Evolutionary conservation across 371 early-diverging fungal genomes (phyloP).

Genomic region (Catenaria anguillulae): DNA sequence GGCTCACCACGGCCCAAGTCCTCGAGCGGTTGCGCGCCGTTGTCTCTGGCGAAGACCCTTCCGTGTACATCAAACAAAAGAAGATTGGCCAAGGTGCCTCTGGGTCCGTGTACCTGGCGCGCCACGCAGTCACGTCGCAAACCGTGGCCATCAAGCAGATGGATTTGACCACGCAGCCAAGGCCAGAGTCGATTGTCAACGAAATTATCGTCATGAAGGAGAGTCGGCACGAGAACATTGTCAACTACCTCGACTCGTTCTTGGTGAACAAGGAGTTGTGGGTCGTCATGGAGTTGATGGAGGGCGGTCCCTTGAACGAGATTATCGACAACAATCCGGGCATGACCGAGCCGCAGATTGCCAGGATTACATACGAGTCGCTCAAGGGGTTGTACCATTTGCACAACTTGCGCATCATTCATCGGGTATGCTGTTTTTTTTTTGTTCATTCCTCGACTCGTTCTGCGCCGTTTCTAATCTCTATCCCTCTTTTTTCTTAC

Average conservation of each 20-base stretch:
- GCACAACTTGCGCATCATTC: constrained; percentile 81
- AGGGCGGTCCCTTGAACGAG: constrained; percentile 92
- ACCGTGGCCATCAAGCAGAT: constrained; percentile 95
- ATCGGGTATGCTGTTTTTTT: too few relatives aligned
- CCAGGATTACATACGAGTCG: constrained; percentile 76
- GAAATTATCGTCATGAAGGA: constrained; percentile 93
- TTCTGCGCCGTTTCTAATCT: too few relatives aligned
- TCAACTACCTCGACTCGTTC: constrained; percentile 83
- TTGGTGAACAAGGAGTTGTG: constrained; percentile 57
- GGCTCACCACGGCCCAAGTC: constrained; percentile 71
- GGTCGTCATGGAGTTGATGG: constrained; percentile 99
- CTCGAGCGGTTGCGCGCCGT: constrained; percentile 71
- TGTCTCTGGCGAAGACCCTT: constrained; percentile 79
- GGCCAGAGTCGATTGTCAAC: constrained; percentile 86
- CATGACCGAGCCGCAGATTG: constrained; percentile 80
- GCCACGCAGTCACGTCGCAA: constrained; percentile 40
- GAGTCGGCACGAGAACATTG: constrained; percentile 84
- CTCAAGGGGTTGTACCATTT: constrained; percentile 79
- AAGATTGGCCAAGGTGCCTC: constrained; percentile 96
- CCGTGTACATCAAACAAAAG: constrained; percentile 68
- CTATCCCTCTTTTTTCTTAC: too few relatives aligned
- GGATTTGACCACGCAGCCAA: constrained; percentile 80
- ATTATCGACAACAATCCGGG: constrained; percentile 77
- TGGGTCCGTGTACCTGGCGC: constrained; percentile 85
- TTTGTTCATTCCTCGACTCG: too few relatives aligned